Evolutionary conservation across 1,139 yeast species (phyloP).

Genomic region (Geotrichum reessii): DNA sequence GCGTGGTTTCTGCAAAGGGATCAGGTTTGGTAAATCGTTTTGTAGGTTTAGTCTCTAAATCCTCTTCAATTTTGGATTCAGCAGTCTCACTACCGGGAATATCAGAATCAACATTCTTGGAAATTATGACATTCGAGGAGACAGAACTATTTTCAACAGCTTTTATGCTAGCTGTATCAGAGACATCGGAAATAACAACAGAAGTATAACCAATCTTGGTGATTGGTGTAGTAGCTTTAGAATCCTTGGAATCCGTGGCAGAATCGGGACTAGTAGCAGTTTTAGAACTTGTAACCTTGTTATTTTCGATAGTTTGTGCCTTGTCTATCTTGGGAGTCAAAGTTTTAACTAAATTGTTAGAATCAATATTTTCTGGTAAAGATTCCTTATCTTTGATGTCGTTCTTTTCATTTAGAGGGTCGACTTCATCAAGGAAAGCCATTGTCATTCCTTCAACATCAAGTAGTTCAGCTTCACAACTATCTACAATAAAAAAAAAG

Average conservation of each 20-base stretch:
- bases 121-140: background rate
- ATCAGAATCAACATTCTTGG: background rate
- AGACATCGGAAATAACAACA: background rate
- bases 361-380: background rate
- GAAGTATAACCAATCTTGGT: background rate
- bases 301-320: background rate
- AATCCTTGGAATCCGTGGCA: background rate
- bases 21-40: background rate
- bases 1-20: background rate
- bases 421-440: background rate
- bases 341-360: background rate
- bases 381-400: background rate
- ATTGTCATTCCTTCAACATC: background rate
- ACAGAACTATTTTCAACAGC: background rate
- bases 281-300: background rate
- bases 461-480: background rate
- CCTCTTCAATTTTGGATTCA: background rate
- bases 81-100: background rate
- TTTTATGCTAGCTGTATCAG: background rate
- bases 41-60: background rate
- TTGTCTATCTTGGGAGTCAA: background rate
- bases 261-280: background rate
- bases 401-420: background rate
- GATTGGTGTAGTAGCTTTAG: background rate
- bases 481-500: constrained; percentile 2